Evolutionary conservation across 2,329 filamentous ascomycete genomes (phyloP), one percentile per base, ranked within the genome.

Genomic region (Colletotrichum lindemuthianum): DNA sequence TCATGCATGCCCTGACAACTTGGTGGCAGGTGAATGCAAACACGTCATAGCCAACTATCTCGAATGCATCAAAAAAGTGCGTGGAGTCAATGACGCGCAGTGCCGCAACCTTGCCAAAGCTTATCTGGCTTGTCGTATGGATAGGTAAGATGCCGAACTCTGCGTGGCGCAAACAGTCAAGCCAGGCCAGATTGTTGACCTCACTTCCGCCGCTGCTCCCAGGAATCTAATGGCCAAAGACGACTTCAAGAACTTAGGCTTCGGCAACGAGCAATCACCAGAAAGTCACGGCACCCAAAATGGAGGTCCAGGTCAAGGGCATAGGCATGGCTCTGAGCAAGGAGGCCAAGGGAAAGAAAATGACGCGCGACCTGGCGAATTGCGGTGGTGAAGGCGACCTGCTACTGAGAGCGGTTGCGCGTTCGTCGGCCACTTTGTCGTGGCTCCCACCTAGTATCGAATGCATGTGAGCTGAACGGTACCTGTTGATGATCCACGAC

Each of bases 171-270:
- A 63, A 34, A 49, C 50, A 6, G 34, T 24, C 24, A 24, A 24
- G 24, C 24, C 24, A 24, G 24, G 24, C 24, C 24, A 24, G 24
- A 24, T 24, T 24, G 24, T 24, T 24, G 24, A 24, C 24, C 24
- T 24, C 24, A 24, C 24, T 24, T 24, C 24, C 24, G 24, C 24
- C 24, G 24, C 24, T 24, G 24, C 24, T 24, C 24, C 24, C 71
- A 93, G 93, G 70, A 97, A 98, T 74, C 82, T 99, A 37, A 99
- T 99, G 96, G 94, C 94, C 8, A 92, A 87, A 70, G 96, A 99
- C 74, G 92, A 97, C 65, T 96, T 98, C 78, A 93, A 92, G 77
- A 99, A 99, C 74, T 82, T 99, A 44, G 96, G 96, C 0, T 96
- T 97, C 71, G 71, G 82, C 49, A 72, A 75, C 50, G 43, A 60